phyloP scores from a whole-genome alignment of 129 eudicot genomes.

The Silybum marianum region DNA sequence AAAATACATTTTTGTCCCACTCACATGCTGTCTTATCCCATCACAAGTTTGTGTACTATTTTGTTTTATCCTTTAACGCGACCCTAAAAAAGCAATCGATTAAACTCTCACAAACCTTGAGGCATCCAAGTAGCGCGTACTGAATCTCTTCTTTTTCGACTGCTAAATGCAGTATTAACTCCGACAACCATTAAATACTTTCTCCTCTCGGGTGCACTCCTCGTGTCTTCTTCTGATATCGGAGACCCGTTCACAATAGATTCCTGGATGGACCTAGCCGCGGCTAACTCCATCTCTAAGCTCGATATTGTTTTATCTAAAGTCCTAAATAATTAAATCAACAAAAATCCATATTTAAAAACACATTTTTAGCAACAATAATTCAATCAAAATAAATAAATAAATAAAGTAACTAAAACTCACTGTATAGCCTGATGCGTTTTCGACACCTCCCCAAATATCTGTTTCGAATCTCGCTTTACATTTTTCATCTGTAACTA shows the following conservation, averaged over 20 bases:
- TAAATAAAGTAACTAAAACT: conserved; percentile 27
- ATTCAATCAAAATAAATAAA: not conserved
- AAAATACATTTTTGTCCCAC: not conserved
- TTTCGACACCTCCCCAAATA: conserved; percentile 65
- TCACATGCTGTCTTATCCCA: not conserved
- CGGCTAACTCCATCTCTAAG: conserved; percentile 90
- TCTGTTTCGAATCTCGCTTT: conserved; percentile 55
- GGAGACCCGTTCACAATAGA: conserved; percentile 71
- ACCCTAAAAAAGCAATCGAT: not conserved
- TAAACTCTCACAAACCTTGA: conserved; percentile 54
- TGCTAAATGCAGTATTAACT: conserved; percentile 89
- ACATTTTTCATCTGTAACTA: conserved; percentile 56
- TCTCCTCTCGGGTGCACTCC: conserved; percentile 36
- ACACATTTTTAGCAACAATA: not conserved
- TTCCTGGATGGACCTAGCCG: conserved; percentile 73
- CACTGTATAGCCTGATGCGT: conserved; percentile 66
- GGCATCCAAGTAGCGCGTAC: conserved; percentile 97
- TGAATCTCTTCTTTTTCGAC: conserved; percentile 92
- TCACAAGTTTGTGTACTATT: not conserved
- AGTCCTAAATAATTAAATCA: conserved; percentile 44
- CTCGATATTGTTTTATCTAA: conserved; percentile 85
- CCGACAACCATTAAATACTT: conserved; percentile 84
- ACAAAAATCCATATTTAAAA: not conserved
- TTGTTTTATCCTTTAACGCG: too few relatives aligned
- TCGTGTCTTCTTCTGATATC: conserved; percentile 47